Evolutionary conservation across 176 grass and related monocot species (phyloP), one percentile per base, ranked within the genome.

Genomic region (Themeda triandra): DNA sequence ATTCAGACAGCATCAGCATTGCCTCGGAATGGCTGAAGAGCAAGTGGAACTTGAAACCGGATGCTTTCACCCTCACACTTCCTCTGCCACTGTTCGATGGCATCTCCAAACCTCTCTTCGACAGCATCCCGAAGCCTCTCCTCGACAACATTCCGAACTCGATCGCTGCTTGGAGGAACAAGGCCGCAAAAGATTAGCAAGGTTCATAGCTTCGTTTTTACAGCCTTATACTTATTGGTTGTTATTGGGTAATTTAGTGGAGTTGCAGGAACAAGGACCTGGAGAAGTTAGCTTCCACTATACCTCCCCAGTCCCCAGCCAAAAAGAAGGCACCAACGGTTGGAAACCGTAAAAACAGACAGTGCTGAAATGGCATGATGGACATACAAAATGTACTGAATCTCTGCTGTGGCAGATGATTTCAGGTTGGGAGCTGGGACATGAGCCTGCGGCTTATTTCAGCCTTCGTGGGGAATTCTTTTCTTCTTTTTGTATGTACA

Each of bases 121-220:
- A 94, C 79, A 89, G 81, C 66, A 85, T 94, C 35, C 84, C 81
- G 0, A 97, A 91, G 73, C 84, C 94, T 44, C 41, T 93, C 53
- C 85, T 94, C 14, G 88, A 94, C 76, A 92, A 67, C 72, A 87
- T 95, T 24, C 82, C 79, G 0, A 97, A 91, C 36, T 85, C 90
- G 21, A 86, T 95, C 14, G 71, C 81, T 49, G 82, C 78, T 21
- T 92, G 88, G 92, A 97, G 80, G 76, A 95, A 88, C 71, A 98
- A 98, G 88, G 71, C 90, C 30, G 87, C 95, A 56, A 77, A 83
- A 33, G 95, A 98, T 93, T 95, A 93, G 84, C 56, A 73, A 45
- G 23, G 23, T 54, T 64, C 45, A 17, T 31, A 78, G 28, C 66
- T 73, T 39, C 19, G 42, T 63, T 29, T 15, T 21, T 32, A n/a